phyloP scores from a whole-genome alignment of 2,329 filamentous ascomycete genomes.

The Pestalotiopsis sp. region DNA sequence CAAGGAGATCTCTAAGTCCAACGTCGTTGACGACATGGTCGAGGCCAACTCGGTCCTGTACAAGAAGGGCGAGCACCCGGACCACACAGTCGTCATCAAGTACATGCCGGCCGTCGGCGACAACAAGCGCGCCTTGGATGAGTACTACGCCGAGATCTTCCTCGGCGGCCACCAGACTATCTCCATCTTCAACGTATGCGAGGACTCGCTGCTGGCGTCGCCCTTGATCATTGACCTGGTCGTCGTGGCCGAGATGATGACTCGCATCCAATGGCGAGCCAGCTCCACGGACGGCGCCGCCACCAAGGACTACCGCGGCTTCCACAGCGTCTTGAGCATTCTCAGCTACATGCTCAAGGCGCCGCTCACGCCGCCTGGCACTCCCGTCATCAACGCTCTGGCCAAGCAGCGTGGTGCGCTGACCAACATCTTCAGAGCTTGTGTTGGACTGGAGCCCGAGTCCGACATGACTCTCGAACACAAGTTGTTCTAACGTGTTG shows the following conservation, averaged over 20 bases:
- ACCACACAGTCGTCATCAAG: constrained; percentile 99
- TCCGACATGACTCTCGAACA: constrained; percentile 99
- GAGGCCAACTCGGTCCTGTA: constrained; percentile 92
- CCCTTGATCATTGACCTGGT: constrained; percentile 97
- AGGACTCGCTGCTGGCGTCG: constrained; percentile 94
- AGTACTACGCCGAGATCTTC: constrained; percentile 99
- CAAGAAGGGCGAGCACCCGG: constrained; percentile 87
- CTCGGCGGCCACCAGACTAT: constrained; percentile 98
- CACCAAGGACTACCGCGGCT: constrained; percentile 75
- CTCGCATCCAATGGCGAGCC: constrained; percentile 89
- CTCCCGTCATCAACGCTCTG: constrained; percentile 91
- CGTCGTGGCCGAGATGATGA: constrained; percentile 95
- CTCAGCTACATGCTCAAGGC: constrained; percentile 99
- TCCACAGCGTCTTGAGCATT: constrained; percentile 95
- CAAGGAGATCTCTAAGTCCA: constrained; percentile 99
- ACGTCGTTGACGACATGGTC: constrained; percentile 99
- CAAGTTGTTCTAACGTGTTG: constrained; percentile 76
- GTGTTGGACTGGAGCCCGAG: constrained; percentile 94
- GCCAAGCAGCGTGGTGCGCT: constrained; percentile 93
- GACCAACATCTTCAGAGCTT: constrained; percentile 98
- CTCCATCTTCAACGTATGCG: constrained; percentile 96
- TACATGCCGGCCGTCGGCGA: constrained; percentile 99
- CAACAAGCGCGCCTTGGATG: constrained; percentile 97
- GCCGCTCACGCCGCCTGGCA: constrained; percentile 88
- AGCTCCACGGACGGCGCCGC: constrained; percentile 49